Evolutionary conservation across 257 asterid species (phyloP), one percentile per base, ranked within the genome.

Genomic region (Ajuga chamaepitys): DNA sequence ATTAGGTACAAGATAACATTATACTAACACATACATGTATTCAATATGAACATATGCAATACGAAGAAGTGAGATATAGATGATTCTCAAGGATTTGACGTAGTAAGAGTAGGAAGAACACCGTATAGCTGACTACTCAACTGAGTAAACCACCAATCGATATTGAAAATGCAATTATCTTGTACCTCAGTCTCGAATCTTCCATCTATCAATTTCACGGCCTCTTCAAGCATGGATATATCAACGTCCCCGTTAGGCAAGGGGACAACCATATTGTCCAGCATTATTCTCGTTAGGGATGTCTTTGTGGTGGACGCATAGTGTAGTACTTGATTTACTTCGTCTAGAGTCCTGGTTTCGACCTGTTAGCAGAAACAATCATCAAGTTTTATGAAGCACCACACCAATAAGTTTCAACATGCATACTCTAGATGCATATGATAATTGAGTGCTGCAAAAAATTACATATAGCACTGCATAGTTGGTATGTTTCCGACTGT

Each of bases 181-280:
- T 21, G 20, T 76, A 87, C 99, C 97, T 94, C 97, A 2, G 97
- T 94, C 82, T 90, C 97, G 72, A 88, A 90, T 64, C 72, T 82
- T 58, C 99, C 89, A 48, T 71, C 64, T 28, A 94, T 86, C 79
- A 94, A 71, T 54, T 75, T 74, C 48, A 94, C 95, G 1, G 97
- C 99, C 62, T 90, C 86, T 81, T 77, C 74, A 57, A 94, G 97
- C 99, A 94, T 88, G 75, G 97, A 86, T 55, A 88, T 86, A 60
- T 90, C 95, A 40, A 90, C 71, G 66, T 82, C 91, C 46, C 95
- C 95, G 45, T 90, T 56, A 40, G 89, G 71, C 73, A 88, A 78
- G 11, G 99, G 99, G 65, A 88, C 86, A 30, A 90, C 96, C 99
- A 94, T 90, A 78, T 94, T 94, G 71, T 94, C 99, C 65, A 94